phyloP scores from a whole-genome alignment of 116 monocot species.

The Dioscorea cayenensis region DNA sequence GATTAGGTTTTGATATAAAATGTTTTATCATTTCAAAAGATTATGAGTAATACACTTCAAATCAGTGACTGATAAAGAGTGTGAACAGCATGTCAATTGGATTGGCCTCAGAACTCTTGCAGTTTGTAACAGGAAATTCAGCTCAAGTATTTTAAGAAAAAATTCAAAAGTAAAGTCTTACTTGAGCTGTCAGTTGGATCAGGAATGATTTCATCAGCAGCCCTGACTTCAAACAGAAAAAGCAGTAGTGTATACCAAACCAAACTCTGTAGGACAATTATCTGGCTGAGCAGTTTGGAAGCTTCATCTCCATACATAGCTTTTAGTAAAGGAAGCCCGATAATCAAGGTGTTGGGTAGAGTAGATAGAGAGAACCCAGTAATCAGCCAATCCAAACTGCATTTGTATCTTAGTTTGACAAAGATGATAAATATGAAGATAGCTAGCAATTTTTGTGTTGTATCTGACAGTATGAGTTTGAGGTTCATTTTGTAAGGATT shows the following conservation, averaged over 20 bases:
- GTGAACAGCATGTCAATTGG: not conserved
- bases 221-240: slow-evolving; percentile 62
- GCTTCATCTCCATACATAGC: slow-evolving; percentile 74
- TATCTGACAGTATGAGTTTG: slow-evolving; percentile 63
- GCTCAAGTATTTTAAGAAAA: not conserved
- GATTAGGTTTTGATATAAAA: not conserved
- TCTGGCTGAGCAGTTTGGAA: slow-evolving; percentile 50
- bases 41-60: not conserved
- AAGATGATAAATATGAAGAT: slow-evolving; percentile 35
- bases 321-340: slow-evolving; percentile 67
- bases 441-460: slow-evolving; percentile 46
- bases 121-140: not conserved
- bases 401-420: slow-evolving; percentile 22
- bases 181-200: not conserved
- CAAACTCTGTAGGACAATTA: slow-evolving; percentile 68
- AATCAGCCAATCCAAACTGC: slow-evolving; percentile 56
- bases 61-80: not conserved
- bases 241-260: slow-evolving; percentile 62
- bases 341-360: slow-evolving; percentile 69
- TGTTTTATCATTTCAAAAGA: not conserved
- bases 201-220: slow-evolving; percentile 19
- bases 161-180: not conserved
- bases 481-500: slow-evolving; percentile 67
- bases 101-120: not conserved
- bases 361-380: slow-evolving; percentile 73